Evolutionary conservation across 805 yeast genomes (phyloP), one percentile per base, ranked within the genome.

Genomic region (Saccharomycopsis sp.): DNA sequence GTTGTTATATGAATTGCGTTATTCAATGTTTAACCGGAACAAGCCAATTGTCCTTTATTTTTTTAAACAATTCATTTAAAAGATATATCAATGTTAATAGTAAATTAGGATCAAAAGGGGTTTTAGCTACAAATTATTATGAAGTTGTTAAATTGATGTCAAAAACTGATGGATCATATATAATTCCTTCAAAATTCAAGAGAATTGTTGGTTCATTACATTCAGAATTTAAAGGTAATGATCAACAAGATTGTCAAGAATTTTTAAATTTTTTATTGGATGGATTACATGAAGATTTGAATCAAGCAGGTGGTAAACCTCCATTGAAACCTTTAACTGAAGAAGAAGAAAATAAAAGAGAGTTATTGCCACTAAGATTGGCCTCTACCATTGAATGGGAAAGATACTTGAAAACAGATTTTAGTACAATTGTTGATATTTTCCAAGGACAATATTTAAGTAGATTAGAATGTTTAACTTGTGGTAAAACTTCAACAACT

Each of bases 351-450:
- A 64, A 64, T 28, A 61, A 69, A 13, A 65, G 96, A 33, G 97
- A 88, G 54, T 59, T 60, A 21, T 59, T 85, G 52, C 81, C 94
- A 0, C 67, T 86, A 2, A 67, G 95, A 42, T 64, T 82, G 20
- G 96, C 95, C 0, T 78, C 95, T 0, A 73, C 92, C 0, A 74
- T 86, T 37, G 96, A 88, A 55, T 88, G 97, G 97, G 95, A 84
- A 52, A 64, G 94, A 42, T 86, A 86, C 55, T 62, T 85, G 41
- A 77, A 76, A 43, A 70, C 83, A 17, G 86, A 88, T 54, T 77
- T 79, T 48, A 85, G 95, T 30, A 68, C 79, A 1, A 70, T 88
- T 19, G 92, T 83, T 2, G 88, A 83, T 49, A 69, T 75, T 38
- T 85, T 85, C 56, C 94, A 85, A 55, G 97, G 96, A 1, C 96